These are phyloP conservation scores for Cladophialophora bantiana DNA, from an alignment of 2,329 filamentous ascomycete genomes.

Conservation along the genomic window DNA sequence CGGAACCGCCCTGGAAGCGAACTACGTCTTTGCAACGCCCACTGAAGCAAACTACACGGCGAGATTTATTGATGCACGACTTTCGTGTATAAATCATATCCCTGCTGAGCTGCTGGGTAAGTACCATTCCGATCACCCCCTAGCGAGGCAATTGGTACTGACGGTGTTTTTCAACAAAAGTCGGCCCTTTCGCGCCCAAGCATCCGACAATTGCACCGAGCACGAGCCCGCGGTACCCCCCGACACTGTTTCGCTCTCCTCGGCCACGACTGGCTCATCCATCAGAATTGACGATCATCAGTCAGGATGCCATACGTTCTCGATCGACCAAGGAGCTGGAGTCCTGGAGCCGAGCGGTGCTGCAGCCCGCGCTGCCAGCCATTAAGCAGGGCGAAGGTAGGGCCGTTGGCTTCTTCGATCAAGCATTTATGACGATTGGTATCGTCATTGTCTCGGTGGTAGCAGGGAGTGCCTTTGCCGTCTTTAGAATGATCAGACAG, in stretches of 20 bases:
- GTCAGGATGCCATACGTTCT: not conserved
- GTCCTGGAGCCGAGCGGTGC: constrained; percentile 9
- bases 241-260: constrained; percentile 18
- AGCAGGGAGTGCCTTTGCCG: constrained; percentile 8
- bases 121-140: constrained; percentile 14
- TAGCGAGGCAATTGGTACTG: not conserved
- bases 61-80: constrained; percentile 61
- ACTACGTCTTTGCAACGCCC: constrained; percentile 61
- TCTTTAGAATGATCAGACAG: not conserved
- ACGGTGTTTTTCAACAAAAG: constrained; percentile 46
- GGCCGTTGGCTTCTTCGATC: constrained; percentile 58
- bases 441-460: not conserved
- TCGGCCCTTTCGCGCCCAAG: constrained; percentile 28
- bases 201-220: constrained; percentile 37
- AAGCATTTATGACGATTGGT: constrained; percentile 49
- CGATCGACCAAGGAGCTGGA: constrained; percentile 10
- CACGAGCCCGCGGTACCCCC: constrained; percentile 21
- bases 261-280: constrained; percentile 14
- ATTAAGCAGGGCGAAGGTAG: constrained; percentile 47
- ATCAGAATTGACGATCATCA: constrained; percentile 12
- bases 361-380: constrained; percentile 44
- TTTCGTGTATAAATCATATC: constrained; percentile 65
- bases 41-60: constrained; percentile 64
- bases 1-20: constrained; percentile 50
- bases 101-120: constrained; percentile 60